Conservation (phyloP, 495 filamentous ascomycete species). For the Recurvomyces mirabilis region DNA sequence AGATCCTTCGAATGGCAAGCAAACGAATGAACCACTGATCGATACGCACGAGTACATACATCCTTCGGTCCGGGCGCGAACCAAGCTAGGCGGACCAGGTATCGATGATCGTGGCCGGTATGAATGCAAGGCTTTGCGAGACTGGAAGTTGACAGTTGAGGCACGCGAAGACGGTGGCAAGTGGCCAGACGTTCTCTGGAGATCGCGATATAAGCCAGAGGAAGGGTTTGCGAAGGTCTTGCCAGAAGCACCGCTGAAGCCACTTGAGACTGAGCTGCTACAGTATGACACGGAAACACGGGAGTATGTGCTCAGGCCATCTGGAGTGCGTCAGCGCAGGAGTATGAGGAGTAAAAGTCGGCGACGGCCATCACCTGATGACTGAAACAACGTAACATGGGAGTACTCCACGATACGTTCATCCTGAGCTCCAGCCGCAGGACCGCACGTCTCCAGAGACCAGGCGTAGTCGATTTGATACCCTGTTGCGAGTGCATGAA, state of each 20-base stretch:
- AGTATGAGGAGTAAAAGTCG: conserved; percentile 4
- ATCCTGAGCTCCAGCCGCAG: too few species aligned
- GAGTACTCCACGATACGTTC: too few species aligned
- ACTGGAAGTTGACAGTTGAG: conserved; percentile 35
- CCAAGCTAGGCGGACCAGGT: conserved; percentile 44
- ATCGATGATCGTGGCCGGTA: conserved; percentile 45
- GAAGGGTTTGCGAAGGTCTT: conserved; percentile 21
- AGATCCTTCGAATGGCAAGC: conserved; percentile 38
- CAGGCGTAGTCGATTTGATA: too few species aligned
- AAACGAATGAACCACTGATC: conserved; percentile 36
- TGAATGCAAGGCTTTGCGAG: conserved; percentile 40
- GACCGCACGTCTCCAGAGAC: too few species aligned
- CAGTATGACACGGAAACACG: conserved; percentile 26
- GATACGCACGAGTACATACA: conserved; percentile 58
- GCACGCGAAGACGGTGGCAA: conserved; percentile 13
- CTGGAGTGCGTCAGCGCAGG: conserved; percentile 16
- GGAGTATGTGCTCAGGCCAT: conserved; percentile 27
- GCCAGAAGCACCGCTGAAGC: conserved; percentile 31
- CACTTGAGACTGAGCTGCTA: conserved; percentile 27
- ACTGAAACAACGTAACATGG: neutral
- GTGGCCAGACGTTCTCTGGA: conserved; percentile 28
- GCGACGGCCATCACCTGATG: neutral
- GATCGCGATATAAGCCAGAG: conserved; percentile 15
- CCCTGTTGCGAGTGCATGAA: too few species aligned
- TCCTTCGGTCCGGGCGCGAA: conserved; percentile 46